Evolutionary conservation across 169 alveolate species (phyloP), one percentile per base, ranked within the genome.

Genomic region (Plasmodium billcollinsi): DNA sequence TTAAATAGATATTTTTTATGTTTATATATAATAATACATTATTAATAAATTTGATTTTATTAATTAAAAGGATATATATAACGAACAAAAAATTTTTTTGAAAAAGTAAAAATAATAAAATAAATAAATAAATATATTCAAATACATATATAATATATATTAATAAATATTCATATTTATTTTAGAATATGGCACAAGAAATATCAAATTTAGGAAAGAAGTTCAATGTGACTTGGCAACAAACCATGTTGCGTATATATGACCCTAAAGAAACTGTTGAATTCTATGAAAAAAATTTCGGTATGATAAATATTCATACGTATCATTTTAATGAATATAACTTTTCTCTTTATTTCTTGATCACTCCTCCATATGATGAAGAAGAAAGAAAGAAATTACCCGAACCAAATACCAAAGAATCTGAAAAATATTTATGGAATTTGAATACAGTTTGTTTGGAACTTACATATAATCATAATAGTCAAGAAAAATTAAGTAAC

Each of bases 241-340:
- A 95, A 88, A 92, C 95, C 24, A 95, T 95, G 97, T 71, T 95
- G 67, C 92, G 97, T 61, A 93, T 95, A 52, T 90, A 95, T 88
- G 93, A 95, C 67, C 96, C 96, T 3, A 88, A 85, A 78, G 94
- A 56, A 54, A 74, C 97, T 39, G 86, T 95, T 11, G 95, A 90
- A 43, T 95, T 93, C 71, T 95, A 95, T 75, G 94, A 76, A 71
- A 54, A 93, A 43, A 70, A 95, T 74, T 95, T 95, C 29, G 96
- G 96, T 3, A 92, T 95, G 95, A 91, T 92, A 52, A 88, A 80
- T 54, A 88, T 93, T 67, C 93, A 76, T 59, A 54, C 90, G 65
- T 90, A 91, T 69, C 89, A 86, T 78, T 93, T 93, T 70, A 76
- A 88, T 3, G 91, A 92, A 69, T 65, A 74, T 62, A 88, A 89